Base-by-base conservation (phyloP, 2,329 filamentous ascomycete genomes). In the Claviceps paspali region DNA sequence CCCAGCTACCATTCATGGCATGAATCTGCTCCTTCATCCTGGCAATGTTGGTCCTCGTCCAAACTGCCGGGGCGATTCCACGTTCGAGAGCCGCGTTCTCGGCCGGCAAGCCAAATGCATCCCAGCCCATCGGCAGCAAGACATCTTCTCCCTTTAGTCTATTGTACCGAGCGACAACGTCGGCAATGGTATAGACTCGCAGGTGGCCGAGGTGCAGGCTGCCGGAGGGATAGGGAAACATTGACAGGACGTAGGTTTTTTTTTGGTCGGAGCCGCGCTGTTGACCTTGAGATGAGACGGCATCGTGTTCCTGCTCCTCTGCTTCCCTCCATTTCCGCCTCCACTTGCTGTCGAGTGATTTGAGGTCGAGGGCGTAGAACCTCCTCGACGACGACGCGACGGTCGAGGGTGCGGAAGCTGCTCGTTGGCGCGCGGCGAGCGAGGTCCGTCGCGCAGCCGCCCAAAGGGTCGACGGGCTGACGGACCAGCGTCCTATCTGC, bases 181-280 rank as follows among this genome's bases (percentile, higher is more conserved):
- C 86, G 42, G 85, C 84, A 45, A 94, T 91, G 27, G 85, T 84
- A 62, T 93, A 94, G 35, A 92, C 84, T 33, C 86, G 77, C 28
- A 93, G 64, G 55, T 94, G 86, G 11, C 86, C 86, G 42, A 93
- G 75, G 55, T 94, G 86, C 21, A 94, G 68, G 22, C 76, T 78
- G 22, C 86, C 86, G 0, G 86, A 93, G 1, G 86, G 86, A 54
- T 94, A 94, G 0, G 86, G 86, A 52, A 93, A 93, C 86, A 94
- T 94, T 45, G 86, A 79, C 38, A 93, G 65, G 43, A 93, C 74
- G 54, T 88, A 93, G 56, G 27, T 39, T 7, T 18, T 35, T 22
- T 35, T 39, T 9, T 11, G 24, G 19, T 21, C 17, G 22, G 28
- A 67, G 40, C 59, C 58, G 29, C 58, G 47, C 26, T 46, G 36